A percentile compares a stretch with the other conserved stretches of the same genome.
Conservation (phyloP, 805 yeast genomes). For the Monosporozyma siamensis region DNA sequence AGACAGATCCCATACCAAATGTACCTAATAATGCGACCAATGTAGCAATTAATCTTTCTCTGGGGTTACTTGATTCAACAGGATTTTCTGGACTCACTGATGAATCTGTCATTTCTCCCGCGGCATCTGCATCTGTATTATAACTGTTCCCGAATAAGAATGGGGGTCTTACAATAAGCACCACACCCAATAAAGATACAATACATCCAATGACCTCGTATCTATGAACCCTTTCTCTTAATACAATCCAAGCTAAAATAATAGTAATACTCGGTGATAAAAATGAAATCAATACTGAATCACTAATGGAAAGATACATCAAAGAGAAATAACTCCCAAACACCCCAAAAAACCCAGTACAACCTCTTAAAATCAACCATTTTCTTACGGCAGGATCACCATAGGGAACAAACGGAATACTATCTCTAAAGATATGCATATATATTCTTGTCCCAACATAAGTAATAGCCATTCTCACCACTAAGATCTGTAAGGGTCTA, state of each 20-base stretch:
- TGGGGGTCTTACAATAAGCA: conserved; percentile 72
- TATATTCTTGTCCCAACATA: conserved; percentile 47
- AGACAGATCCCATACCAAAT: conserved; percentile 59
- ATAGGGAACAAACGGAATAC: conserved; percentile 51
- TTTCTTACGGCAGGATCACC: conserved; percentile 56
- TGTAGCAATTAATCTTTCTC: conserved; percentile 52
- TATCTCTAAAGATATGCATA: conserved; percentile 37
- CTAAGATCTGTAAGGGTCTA: conserved; percentile 69
- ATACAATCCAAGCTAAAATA: conserved; percentile 54
- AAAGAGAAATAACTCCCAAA: conserved; percentile 69
- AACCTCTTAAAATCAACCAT: conserved; percentile 52
- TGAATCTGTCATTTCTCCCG: neutral
- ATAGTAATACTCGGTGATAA: conserved; percentile 71
- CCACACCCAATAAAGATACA: conserved; percentile 63
- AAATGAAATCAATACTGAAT: conserved; percentile 73
- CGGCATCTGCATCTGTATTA: neutral
- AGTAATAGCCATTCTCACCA: conserved; percentile 71
- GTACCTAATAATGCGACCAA: conserved; percentile 57
- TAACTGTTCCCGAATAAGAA: conserved; percentile 48
- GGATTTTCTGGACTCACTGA: neutral
- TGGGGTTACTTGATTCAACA: conserved; percentile 44
- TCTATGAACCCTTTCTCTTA: conserved; percentile 57
- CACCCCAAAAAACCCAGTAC: conserved; percentile 72
- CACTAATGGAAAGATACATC: conserved; percentile 65
- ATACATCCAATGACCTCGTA: conserved; percentile 63